Evolutionary conservation across 106 monocot genomes (phyloP).

Genomic region (Narthecium ossifragum): DNA sequence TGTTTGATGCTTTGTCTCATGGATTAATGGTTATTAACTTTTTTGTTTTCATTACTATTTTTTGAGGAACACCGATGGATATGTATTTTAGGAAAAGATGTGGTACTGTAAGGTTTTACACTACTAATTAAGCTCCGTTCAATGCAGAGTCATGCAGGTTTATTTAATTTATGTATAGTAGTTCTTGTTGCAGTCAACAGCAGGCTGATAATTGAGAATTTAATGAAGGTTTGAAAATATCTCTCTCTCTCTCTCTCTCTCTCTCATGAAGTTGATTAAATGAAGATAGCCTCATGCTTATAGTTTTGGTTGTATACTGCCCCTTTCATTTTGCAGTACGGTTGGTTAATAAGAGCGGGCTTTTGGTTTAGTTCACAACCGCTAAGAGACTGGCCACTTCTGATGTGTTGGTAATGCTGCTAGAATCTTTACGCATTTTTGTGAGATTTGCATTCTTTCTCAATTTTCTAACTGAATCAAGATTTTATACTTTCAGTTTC

Average conservation of each 20-base stretch:
- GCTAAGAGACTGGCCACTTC: slow-evolving; percentile 71
- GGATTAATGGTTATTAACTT: too few species aligned
- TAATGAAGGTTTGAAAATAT: slow-evolving; percentile 85
- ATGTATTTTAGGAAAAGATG: too few species aligned
- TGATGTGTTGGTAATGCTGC: slow-evolving; percentile 70
- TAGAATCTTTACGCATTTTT: background rate
- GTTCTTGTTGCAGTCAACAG: slow-evolving; percentile 81
- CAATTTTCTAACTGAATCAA: too few species aligned
- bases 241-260: too few species aligned
- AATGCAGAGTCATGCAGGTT: slow-evolving; percentile 72
- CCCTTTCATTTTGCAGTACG: slow-evolving; percentile 45
- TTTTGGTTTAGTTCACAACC: slow-evolving; percentile 82
- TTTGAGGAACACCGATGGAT: too few species aligned
- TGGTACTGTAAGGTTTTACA: too few species aligned
- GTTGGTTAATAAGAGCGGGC: slow-evolving; percentile 64
- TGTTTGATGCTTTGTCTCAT: too few species aligned
- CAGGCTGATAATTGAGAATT: slow-evolving; percentile 76
- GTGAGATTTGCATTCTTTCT: background rate
- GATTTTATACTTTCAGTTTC: too few species aligned
- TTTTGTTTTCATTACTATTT: too few species aligned
- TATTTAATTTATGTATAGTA: slow-evolving; percentile 74
- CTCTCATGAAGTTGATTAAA: too few species aligned
- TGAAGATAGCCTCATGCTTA: too few species aligned
- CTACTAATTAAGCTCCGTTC: too few species aligned
- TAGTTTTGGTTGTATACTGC: slow-evolving; percentile 1